These are phyloP conservation scores for Paramecium caudatum DNA, from an alignment of 73 alveolate species.

Conservation along the genomic window DNA sequence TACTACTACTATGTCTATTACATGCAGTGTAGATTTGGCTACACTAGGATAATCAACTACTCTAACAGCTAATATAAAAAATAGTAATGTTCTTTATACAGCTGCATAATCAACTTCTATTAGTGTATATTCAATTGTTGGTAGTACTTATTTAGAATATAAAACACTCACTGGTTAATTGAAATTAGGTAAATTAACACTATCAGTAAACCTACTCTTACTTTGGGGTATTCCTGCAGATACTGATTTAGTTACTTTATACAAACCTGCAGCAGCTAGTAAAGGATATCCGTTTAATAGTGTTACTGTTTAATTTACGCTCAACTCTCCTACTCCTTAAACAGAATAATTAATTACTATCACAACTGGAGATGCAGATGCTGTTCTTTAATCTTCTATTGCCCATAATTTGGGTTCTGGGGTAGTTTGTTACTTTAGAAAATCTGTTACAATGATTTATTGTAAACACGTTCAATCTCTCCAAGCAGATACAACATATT, in stretches of 20 bases:
- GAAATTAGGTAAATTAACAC: neutral
- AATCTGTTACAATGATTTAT: neutral
- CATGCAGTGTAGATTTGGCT: constrained; percentile 18
- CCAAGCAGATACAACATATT: neutral
- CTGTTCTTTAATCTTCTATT: neutral
- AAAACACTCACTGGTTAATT: neutral
- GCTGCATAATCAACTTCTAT: neutral
- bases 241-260: constrained; percentile 14
- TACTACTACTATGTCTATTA: neutral
- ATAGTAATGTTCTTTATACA: neutral
- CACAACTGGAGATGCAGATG: constrained; percentile 50
- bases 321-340: neutral
- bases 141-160: constrained; percentile 8
- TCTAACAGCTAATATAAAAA: neutral
- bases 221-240: constrained; percentile 59
- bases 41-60: neutral
- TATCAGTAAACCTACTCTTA: neutral
- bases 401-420: constrained; percentile 44
- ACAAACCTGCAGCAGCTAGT: neutral
- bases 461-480: constrained; percentile 12
- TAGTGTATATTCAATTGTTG: neutral
- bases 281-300: constrained; percentile 8
- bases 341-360: constrained; percentile 22
- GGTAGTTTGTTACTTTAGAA: constrained; percentile 52
- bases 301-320: neutral